These are phyloP conservation scores for Bipolaris cookei DNA, from an alignment of 2,329 filamentous ascomycete genomes.

Conservation along the genomic window DNA sequence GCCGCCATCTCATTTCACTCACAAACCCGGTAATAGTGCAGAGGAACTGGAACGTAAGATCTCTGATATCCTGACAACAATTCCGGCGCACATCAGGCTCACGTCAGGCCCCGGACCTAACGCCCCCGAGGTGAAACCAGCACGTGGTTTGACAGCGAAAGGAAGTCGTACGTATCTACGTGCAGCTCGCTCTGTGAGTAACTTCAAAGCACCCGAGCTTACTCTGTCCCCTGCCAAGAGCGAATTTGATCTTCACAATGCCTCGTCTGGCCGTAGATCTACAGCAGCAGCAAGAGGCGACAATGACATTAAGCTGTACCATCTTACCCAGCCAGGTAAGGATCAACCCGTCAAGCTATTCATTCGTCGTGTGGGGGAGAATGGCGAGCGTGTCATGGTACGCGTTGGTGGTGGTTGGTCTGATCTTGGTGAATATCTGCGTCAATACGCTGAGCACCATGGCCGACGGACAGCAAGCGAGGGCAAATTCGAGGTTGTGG, in stretches of 20 bases:
- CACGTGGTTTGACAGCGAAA: slow-evolving; percentile 36
- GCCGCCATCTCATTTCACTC: slow-evolving; percentile 46
- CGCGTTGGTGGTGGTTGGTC: slow-evolving; percentile 98
- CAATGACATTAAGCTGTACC: slow-evolving; percentile 85
- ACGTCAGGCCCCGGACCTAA: slow-evolving; percentile 51
- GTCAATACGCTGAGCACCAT: slow-evolving; percentile 92
- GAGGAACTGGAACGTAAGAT: slow-evolving; percentile 82
- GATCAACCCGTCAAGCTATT: slow-evolving; percentile 93
- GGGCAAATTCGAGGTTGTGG: slow-evolving; percentile 62
- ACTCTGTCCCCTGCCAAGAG: slow-evolving; percentile 47
- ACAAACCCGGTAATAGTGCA: slow-evolving; percentile 34
- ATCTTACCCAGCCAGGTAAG: slow-evolving; percentile 82
- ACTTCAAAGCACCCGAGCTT: slow-evolving; percentile 45
- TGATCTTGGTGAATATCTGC: slow-evolving; percentile 91
- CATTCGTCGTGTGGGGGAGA: slow-evolving; percentile 88
- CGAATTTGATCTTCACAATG: slow-evolving; percentile 38
- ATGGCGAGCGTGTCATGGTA: slow-evolving; percentile 94
- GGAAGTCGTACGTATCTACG: slow-evolving; percentile 42
- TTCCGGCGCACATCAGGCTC: slow-evolving; percentile 80
- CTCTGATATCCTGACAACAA: slow-evolving; percentile 75
- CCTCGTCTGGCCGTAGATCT: slow-evolving; percentile 38
- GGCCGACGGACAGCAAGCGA: slow-evolving; percentile 70
- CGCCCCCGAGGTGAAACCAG: slow-evolving; percentile 38
- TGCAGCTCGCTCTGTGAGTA: slow-evolving; percentile 40
- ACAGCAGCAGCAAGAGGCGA: slow-evolving; percentile 41